Percentiles rank a stretch among this genome's conserved stretches.
Conservation (phyloP, 176 grass and related monocot genomes). For the Microstegium vimineum region DNA sequence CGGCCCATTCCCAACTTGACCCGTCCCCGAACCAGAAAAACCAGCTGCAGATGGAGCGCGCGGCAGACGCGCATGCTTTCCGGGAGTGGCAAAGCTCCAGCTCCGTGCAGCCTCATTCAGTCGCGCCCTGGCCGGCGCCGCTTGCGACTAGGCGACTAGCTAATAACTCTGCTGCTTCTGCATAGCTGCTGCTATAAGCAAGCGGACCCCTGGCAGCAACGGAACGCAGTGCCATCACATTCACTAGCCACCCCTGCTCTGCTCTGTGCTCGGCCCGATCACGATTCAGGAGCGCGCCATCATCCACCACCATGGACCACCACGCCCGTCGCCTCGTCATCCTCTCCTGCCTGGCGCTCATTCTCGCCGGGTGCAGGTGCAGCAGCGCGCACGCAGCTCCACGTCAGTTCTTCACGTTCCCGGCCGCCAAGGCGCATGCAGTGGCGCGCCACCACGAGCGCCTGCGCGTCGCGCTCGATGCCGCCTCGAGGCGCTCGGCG, state of each 20-base stretch:
- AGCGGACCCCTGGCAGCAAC: neutral
- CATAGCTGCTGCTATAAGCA: neutral
- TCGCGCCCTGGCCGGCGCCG: neutral
- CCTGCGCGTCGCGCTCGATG: neutral
- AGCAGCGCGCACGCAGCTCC: neutral
- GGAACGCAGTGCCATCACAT: neutral
- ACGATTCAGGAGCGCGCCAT: neutral
- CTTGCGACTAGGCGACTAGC: too few relatives aligned
- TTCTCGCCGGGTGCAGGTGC: neutral
- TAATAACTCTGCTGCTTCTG: neutral
- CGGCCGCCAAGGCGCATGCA: neutral
- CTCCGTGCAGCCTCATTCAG: neutral
- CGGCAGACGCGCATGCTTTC: neutral
- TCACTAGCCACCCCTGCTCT: neutral
- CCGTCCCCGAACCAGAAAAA: neutral
- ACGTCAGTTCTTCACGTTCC: neutral
- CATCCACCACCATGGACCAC: neutral
- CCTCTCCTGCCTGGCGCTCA: neutral
- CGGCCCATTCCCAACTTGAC: too few relatives aligned
- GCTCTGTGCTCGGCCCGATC: neutral
- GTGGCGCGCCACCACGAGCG: neutral
- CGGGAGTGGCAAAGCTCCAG: constrained; percentile 8
- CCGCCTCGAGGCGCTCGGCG: neutral
- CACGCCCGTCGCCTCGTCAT: neutral
- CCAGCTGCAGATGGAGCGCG: neutral